Evolutionary conservation across 164 flowering plant species (phyloP).

Genomic region (Stephania japonica): DNA sequence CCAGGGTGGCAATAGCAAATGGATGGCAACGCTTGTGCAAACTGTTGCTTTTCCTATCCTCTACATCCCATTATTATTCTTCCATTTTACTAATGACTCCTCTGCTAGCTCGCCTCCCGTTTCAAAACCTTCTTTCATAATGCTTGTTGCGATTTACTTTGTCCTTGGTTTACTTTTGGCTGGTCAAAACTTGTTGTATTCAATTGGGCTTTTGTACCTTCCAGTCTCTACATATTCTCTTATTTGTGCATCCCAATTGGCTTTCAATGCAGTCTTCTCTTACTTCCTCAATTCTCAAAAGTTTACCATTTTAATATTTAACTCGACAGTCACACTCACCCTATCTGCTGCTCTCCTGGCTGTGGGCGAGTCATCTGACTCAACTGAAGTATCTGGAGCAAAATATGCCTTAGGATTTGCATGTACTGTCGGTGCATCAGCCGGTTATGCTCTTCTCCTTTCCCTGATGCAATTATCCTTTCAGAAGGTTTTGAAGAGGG

Average conservation of each 20-base stretch:
- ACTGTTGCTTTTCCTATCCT: slow-evolving; percentile 37
- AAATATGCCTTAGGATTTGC: slow-evolving; percentile 25
- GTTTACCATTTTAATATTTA: slow-evolving; percentile 27
- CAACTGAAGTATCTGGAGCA: slow-evolving; percentile 15
- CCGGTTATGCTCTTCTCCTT: slow-evolving; percentile 24
- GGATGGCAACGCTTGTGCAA: slow-evolving; percentile 49
- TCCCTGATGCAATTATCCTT: slow-evolving; percentile 30
- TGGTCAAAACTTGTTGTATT: slow-evolving; percentile 29
- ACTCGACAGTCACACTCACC: slow-evolving; percentile 30
- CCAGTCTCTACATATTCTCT: slow-evolving; percentile 38
- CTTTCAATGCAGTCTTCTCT: slow-evolving; percentile 27
- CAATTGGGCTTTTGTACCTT: slow-evolving; percentile 28
- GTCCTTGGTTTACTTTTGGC: slow-evolving; percentile 25
- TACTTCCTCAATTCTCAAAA: slow-evolving; percentile 34
- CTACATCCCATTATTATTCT: slow-evolving; percentile 18
- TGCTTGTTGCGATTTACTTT: slow-evolving; percentile 21
- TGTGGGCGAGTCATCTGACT: slow-evolving; percentile 5
- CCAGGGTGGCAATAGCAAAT: slow-evolving; percentile 43
- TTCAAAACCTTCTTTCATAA: slow-evolving; percentile 6
- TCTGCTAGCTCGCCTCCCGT: background rate
- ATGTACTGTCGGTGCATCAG: slow-evolving; percentile 33
- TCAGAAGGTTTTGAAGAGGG: slow-evolving; percentile 27
- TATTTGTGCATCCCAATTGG: slow-evolving; percentile 31
- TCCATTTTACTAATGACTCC: slow-evolving; percentile 10
- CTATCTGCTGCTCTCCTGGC: slow-evolving; percentile 29